These are phyloP conservation scores for Eucalyptus caleyi DNA, from an alignment of 345 rosid species.

Conservation along the genomic window DNA sequence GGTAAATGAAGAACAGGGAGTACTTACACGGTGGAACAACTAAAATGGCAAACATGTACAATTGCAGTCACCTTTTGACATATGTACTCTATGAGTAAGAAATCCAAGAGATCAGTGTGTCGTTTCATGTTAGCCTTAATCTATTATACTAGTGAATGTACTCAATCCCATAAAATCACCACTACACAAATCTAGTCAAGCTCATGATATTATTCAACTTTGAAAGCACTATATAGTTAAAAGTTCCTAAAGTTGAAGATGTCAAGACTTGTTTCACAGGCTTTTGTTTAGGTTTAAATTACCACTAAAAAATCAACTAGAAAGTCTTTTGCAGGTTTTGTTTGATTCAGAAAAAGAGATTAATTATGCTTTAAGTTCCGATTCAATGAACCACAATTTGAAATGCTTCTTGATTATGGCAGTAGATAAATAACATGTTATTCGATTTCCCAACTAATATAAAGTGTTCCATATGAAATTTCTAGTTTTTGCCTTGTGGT, in stretches of 20 bases:
- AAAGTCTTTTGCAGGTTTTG: background rate
- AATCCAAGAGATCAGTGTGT: background rate
- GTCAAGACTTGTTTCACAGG: background rate
- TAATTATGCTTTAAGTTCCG: background rate
- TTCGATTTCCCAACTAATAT: background rate
- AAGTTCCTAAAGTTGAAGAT: background rate
- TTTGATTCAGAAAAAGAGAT: background rate
- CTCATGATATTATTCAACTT: background rate
- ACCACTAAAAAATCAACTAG: background rate
- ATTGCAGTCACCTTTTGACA: background rate
- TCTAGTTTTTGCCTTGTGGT: background rate
- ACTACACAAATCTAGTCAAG: background rate
- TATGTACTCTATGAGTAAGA: background rate
- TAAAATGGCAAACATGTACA: background rate
- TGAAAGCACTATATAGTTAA: background rate
- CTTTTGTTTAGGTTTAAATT: background rate
- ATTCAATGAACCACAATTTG: background rate
- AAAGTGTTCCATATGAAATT: background rate
- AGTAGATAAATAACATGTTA: background rate
- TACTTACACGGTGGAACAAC: background rate
- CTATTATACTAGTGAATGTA: background rate
- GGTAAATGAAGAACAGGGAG: background rate
- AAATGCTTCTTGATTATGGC: background rate
- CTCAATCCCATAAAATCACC: background rate
- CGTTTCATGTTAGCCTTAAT: background rate